Evolutionary conservation across 2,329 filamentous ascomycete species (phyloP), one percentile per base, ranked within the genome.

Genomic region (Emmonsia crescens): DNA sequence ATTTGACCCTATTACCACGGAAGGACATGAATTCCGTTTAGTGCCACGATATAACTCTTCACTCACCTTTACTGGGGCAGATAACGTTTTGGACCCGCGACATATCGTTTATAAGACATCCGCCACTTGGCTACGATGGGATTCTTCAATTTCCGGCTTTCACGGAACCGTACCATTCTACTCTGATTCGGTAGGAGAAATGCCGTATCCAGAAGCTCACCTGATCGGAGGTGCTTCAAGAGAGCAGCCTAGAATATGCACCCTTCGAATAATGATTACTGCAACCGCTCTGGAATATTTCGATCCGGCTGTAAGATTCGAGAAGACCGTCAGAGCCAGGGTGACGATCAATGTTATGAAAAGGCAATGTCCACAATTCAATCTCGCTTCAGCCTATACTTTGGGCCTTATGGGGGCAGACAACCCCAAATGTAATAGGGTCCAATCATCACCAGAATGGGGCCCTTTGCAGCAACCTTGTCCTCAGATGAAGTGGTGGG

Each of bases 41-140:
- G 60, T 51, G 29, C 65, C 65, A 38, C 19, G 46, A n/a, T 65
- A 63, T 44, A 52, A 42, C 36, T 58, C 61, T 33, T 27, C 56
- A 8, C 40, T 61, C 42, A 60, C 19, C 21, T 19, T n/a, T 27
- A 29, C 1, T 33, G 29, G n/a, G 6, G 8, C 49, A 19, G 33
- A 40, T 3, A 9, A 21, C 19, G 24, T 12, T 19, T 42, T 21
- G 21, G 36, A 42, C 14, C 48, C 21, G 3, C 27, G 5, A 1
- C 49, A 40, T 16, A 60, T 60, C 14, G 3, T 29, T 27, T 60
- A 51, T 29, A 42, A 31, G 27, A 63, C 64, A 31, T 24, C 61
- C 24, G 38, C 65, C 40, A 16, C n/a, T 29, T 70, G 67, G 68
- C 63, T 70, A 58, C 38, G 31, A n/a, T 70, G 67, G 67, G 61